phyloP scores from a whole-genome alignment of 768 basidiomycete species.

The Calocera cornea region DNA sequence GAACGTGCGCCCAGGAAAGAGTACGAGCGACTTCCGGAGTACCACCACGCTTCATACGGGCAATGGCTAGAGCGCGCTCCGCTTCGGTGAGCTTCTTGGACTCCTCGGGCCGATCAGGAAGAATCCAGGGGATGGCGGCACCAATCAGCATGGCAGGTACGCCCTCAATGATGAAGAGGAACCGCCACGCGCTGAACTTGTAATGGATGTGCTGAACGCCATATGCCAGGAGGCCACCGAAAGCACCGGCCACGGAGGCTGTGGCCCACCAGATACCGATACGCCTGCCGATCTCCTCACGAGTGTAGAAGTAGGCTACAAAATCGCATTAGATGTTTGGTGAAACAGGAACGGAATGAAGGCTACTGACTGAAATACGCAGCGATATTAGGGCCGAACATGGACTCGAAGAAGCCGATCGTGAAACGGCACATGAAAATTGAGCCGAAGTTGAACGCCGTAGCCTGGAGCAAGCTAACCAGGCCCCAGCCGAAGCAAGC shows the following conservation, averaged over 20 bases:
- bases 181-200: constrained; percentile 39
- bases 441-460: constrained; percentile 47
- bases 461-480: constrained; percentile 31
- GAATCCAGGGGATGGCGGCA: constrained; percentile 34
- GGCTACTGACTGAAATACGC: constrained; percentile 54
- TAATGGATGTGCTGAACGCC: constrained; percentile 44
- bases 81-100: constrained; percentile 40
- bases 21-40: constrained; percentile 47
- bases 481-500: neutral
- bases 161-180: constrained; percentile 67
- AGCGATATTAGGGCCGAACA: constrained; percentile 64
- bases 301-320: constrained; percentile 65
- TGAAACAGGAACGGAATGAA: neutral
- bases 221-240: constrained; percentile 69
- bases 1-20: constrained; percentile 50
- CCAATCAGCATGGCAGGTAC: constrained; percentile 54
- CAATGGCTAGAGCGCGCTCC: constrained; percentile 43
- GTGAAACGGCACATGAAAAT: constrained; percentile 45
- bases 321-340: neutral
- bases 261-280: constrained; percentile 76
- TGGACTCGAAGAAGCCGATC: constrained; percentile 65
- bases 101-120: constrained; percentile 61
- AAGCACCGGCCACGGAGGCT: constrained; percentile 71
- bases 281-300: constrained; percentile 55
- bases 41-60: constrained; percentile 51